Evolutionary conservation across 768 basidiomycete species (phyloP), one percentile per base, ranked within the genome.

Genomic region (Tulasnella sp.): DNA sequence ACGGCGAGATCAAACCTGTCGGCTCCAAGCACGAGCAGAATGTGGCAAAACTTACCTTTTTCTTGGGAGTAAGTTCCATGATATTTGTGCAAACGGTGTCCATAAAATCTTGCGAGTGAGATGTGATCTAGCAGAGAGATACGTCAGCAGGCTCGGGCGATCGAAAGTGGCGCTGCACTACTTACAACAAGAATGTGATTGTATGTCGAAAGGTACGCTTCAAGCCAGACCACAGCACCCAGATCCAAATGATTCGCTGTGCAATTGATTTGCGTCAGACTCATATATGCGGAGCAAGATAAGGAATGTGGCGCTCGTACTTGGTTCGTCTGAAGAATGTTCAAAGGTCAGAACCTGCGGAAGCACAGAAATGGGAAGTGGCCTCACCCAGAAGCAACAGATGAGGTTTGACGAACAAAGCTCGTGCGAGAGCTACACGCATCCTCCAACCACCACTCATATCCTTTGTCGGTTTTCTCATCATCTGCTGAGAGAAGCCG

Each of bases 361-460:
- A 68, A n/a, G 9, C 58, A 36, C 3, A 36, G 49, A 49, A 19
- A 9, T 39, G 8, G 76, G 78, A 82, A 77, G 73, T 84, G 38
- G 84, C 84, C 84, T 97, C 94, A 82, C 98, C 97, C 79, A 99
- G 90, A 40, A 99, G 86, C 40, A 99, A 87, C 34, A 99, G 84
- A 85, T 99, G 97, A 6, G 97, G 97, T 84, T 96, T 98, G 83
- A 99, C 85, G 84, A 99, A 98, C 52, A 99, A 87, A 0, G 97
- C 97, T 69, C 97, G 88, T 40, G 97, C 97, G 49, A 99, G 91
- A 17, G 97, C 93, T 74, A 99, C 97, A 82, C 97, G 90, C 97
- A 99, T 99, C 72, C 97, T 89, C 97, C 97, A 99, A 80, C 97
- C 97, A 88, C 97, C 97, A 81, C 90, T 91, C 97, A 99, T 99